phyloP scores from a whole-genome alignment of 768 basidiomycete species.

The Solioccasus polychromus region DNA sequence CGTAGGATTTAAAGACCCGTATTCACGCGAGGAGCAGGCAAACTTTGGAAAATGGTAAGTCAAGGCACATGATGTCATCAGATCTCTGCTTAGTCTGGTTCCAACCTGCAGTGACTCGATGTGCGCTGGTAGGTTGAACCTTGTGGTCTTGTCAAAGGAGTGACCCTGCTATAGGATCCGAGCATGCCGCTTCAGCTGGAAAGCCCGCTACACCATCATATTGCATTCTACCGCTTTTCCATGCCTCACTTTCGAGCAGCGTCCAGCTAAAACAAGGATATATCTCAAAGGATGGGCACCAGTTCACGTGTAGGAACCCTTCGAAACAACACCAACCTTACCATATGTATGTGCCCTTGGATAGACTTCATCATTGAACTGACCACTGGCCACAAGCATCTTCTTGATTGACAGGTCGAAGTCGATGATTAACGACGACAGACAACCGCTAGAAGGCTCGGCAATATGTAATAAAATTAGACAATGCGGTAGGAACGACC shows the following conservation, averaged over 20 bases:
- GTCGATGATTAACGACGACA: slow-evolving; percentile 46
- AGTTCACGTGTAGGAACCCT: slow-evolving; percentile 53
- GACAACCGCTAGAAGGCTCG: slow-evolving; percentile 37
- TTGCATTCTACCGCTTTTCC: slow-evolving; percentile 56
- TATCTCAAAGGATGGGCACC: slow-evolving; percentile 55
- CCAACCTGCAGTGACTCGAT: slow-evolving; percentile 41
- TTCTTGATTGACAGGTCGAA: slow-evolving; percentile 35
- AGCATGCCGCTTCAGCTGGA: slow-evolving; percentile 41
- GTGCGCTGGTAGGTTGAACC: slow-evolving; percentile 41
- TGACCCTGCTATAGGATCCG: slow-evolving; percentile 37
- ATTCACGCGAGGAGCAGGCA: slow-evolving; percentile 51
- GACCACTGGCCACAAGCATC: neutral
- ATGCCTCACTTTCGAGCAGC: slow-evolving; percentile 31
- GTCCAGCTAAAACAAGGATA: slow-evolving; percentile 37
- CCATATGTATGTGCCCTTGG: slow-evolving; percentile 49
- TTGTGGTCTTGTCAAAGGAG: neutral
- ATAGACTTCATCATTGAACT: neutral
- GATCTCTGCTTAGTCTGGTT: neutral
- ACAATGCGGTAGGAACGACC: slow-evolving; percentile 32
- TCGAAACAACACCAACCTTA: slow-evolving; percentile 46
- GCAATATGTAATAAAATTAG: slow-evolving; percentile 26
- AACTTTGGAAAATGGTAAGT: slow-evolving; percentile 53
- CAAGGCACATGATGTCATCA: neutral
- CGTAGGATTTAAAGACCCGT: slow-evolving; percentile 62
- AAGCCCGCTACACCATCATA: slow-evolving; percentile 46